Evolutionary conservation across 352 stramenopile species (phyloP).

Genomic region (Globisporangium canariense): DNA sequence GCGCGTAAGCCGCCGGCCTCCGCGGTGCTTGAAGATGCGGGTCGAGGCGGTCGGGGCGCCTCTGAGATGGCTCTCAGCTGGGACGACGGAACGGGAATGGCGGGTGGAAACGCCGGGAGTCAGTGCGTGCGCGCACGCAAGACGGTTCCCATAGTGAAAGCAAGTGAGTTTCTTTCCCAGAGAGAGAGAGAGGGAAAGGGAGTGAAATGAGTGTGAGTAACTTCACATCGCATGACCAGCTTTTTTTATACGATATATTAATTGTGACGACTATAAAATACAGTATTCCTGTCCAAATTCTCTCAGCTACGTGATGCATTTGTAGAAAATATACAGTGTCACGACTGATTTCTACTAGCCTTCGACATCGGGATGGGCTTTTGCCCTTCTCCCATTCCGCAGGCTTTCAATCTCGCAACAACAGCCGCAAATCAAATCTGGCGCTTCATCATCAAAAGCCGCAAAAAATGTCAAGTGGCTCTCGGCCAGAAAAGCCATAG

Average conservation of each 20-base stretch:
- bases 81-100: slow-evolving; percentile 3
- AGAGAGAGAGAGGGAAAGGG: background rate
- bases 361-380: background rate
- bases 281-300: background rate
- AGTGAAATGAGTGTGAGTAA: background rate
- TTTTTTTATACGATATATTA: background rate
- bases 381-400: too few species aligned
- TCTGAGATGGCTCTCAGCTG: slow-evolving; percentile 3
- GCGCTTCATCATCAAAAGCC: background rate
- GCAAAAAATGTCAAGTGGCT: background rate
- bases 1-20: background rate
- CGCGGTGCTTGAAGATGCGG: background rate
- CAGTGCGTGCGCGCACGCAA: background rate
- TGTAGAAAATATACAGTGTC: background rate
- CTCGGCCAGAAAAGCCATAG: background rate
- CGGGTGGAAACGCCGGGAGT: background rate
- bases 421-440: too few species aligned
- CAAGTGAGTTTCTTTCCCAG: slow-evolving; percentile 2
- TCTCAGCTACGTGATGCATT: background rate
- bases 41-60: background rate
- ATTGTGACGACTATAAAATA: background rate
- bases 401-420: too few species aligned
- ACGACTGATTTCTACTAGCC: background rate
- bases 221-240: background rate
- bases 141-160: background rate